Conservation (phyloP, 352 stramenopile species). For the Phytopythium aichiense region DNA sequence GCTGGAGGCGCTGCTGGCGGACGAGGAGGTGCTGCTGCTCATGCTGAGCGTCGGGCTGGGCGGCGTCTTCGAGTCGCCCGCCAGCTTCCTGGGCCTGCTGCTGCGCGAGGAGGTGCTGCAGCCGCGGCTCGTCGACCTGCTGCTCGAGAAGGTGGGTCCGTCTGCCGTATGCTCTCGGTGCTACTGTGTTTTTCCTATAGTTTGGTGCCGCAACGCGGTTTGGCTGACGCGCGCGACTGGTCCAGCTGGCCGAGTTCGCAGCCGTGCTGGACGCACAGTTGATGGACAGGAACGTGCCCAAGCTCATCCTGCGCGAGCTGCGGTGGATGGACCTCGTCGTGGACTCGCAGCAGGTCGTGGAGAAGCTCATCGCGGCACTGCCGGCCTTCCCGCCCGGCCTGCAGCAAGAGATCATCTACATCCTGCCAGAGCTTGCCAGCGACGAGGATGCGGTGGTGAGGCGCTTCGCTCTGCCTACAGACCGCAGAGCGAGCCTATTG, state of each 20-base stretch:
- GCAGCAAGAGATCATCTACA: constrained; percentile 66
- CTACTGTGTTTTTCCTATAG: too few relatives aligned
- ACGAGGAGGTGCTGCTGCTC: constrained; percentile 35
- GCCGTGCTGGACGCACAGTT: constrained; percentile 25
- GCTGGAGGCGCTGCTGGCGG: constrained; percentile 30
- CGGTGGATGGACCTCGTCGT: constrained; percentile 57
- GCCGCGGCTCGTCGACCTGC: constrained; percentile 32
- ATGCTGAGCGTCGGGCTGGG: constrained; percentile 43
- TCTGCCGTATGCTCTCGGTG: background rate
- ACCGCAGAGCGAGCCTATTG: too few relatives aligned
- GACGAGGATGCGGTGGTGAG: constrained; percentile 38
- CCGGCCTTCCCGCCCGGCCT: constrained; percentile 36
- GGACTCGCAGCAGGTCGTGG: constrained; percentile 35
- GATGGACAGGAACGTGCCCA: constrained; percentile 49
- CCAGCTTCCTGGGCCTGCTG: constrained; percentile 54
- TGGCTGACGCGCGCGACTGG: too few relatives aligned
- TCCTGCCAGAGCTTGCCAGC: constrained; percentile 54
- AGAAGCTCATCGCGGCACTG: constrained; percentile 48
- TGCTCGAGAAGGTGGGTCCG: constrained; percentile 39
- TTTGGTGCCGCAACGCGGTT: too few relatives aligned
- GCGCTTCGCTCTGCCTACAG: background rate
- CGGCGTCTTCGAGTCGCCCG: constrained; percentile 35
- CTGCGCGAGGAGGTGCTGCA: constrained; percentile 50
- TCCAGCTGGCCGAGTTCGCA: constrained; percentile 39
- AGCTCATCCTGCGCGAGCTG: constrained; percentile 61